Evolutionary conservation across 2,329 filamentous ascomycete species (phyloP), one percentile per base, ranked within the genome.

Genomic region (Nemania bipapillata): DNA sequence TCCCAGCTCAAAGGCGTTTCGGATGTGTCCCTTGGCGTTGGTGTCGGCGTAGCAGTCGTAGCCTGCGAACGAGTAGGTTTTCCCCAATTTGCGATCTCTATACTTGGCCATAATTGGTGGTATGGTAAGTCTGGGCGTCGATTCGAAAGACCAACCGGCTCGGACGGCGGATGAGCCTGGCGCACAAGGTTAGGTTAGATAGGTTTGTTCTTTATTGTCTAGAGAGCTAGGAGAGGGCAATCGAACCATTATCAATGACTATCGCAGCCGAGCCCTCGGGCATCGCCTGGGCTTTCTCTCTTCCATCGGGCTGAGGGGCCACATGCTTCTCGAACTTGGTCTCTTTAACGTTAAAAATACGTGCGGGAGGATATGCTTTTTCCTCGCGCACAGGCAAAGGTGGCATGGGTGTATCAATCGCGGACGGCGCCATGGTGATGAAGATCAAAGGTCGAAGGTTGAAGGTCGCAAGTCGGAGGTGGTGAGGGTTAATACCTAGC

Each of bases 81-180:
- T 94, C 77, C 92, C 92, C 55, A 96, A 84, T 80, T 98, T 99
- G 75, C 96, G 91, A 79, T 99, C 96, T 77, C 94, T 91, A 80
- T 97, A 99, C 77, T 95, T 93, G 72, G 96, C 91, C 89, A 96
- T 96, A 73, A 97, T 92, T 12, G 96, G 95, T 1, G 94, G 92
- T 42, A 97, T 86, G 70, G 87, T 87, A 64, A 98, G 85, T 71
- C 93, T 89, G 1, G 96, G 96, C n/a, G 85, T 84, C 70, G 89
- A 84, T 77, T 98, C 95, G 78, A 97, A 97, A 7, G 94, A 97
- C 94, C 95, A 99, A 72, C 96, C 96, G 61, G 95, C 95, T 81
- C 96, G 93, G 68, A 97, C 89, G 35, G 90, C 86, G 61, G 92
- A 96, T 26, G 95, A 96, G 73, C 96, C 94, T 97, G 74, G 35